A percentile compares a stretch with the other conserved stretches of the same genome.
These are phyloP conservation scores for Camelina hispida DNA, from an alignment of 345 rosid genomes.

Conservation along the genomic window DNA sequence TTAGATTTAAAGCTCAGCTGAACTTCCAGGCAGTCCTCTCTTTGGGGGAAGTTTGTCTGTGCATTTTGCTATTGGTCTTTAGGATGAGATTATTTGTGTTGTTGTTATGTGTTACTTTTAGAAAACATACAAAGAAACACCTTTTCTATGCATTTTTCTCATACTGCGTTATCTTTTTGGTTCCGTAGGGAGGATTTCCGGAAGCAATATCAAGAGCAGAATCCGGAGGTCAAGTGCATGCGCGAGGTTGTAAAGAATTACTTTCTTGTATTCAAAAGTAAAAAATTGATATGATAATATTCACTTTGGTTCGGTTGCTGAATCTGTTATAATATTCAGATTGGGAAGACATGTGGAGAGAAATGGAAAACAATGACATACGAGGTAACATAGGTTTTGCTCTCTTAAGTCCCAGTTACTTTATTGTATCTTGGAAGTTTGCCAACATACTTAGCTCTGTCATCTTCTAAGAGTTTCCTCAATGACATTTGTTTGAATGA, in stretches of 20 bases:
- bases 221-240: slow-evolving; percentile 89
- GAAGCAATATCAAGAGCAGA: slow-evolving; percentile 84
- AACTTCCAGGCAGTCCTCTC: not conserved
- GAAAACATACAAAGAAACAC: not conserved
- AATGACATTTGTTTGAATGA: not conserved
- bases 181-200: slow-evolving; percentile 81
- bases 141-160: not conserved
- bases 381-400: slow-evolving; percentile 52
- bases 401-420: slow-evolving; percentile 11
- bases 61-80: not conserved
- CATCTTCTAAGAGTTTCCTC: slow-evolving; percentile 3
- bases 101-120: slow-evolving; percentile 1
- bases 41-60: not conserved
- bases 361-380: slow-evolving; percentile 91
- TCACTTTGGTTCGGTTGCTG: slow-evolving; percentile 15
- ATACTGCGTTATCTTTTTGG: slow-evolving; percentile 17
- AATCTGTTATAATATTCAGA: slow-evolving; percentile 48
- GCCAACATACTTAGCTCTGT: not conserved
- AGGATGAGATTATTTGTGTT: slow-evolving; percentile 10
- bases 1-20: not conserved
- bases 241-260: slow-evolving; percentile 60
- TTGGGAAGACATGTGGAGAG: slow-evolving; percentile 97
- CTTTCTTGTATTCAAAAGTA: not conserved
- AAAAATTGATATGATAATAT: not conserved
- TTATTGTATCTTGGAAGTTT: slow-evolving; percentile 19